phyloP scores from a whole-genome alignment of 2,329 filamentous ascomycete species.

The Cytospora piceicola region DNA sequence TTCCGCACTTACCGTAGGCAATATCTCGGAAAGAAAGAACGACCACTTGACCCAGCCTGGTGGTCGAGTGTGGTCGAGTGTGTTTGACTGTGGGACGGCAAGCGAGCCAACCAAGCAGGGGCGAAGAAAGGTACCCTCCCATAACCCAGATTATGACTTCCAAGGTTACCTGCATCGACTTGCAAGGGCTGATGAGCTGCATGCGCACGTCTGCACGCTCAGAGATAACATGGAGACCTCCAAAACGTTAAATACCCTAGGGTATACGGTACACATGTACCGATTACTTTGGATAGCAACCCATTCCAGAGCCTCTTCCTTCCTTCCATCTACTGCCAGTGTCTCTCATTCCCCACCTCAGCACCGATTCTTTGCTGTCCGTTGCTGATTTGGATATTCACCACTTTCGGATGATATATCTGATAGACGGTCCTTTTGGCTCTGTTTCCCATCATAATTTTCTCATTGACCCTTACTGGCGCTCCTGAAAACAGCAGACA shows the following conservation, averaged over 20 bases:
- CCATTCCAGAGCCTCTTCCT: constrained; percentile 1
- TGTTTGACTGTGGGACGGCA: background rate
- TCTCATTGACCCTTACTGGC: background rate
- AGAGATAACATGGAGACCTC: background rate
- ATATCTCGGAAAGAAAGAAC: background rate
- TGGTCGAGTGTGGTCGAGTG: background rate
- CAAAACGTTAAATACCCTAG: background rate
- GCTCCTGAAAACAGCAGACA: background rate
- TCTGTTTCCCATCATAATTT: background rate
- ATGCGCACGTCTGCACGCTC: background rate
- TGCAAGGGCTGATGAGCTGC: background rate
- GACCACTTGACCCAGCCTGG: background rate
- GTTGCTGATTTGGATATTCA: background rate
- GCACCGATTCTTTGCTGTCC: background rate
- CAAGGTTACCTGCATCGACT: background rate
- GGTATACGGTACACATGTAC: too few relatives aligned
- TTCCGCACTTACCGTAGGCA: background rate
- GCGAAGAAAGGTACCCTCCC: background rate
- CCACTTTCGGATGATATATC: background rate
- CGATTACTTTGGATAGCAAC: background rate
- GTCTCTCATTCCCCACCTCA: background rate
- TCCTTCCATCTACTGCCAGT: background rate
- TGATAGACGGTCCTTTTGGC: background rate
- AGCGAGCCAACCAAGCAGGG: background rate
- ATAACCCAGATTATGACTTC: background rate